These are phyloP conservation scores for Mortierella claussenii DNA, from an alignment of 192 early-diverging fungal species.

Conservation along the genomic window DNA sequence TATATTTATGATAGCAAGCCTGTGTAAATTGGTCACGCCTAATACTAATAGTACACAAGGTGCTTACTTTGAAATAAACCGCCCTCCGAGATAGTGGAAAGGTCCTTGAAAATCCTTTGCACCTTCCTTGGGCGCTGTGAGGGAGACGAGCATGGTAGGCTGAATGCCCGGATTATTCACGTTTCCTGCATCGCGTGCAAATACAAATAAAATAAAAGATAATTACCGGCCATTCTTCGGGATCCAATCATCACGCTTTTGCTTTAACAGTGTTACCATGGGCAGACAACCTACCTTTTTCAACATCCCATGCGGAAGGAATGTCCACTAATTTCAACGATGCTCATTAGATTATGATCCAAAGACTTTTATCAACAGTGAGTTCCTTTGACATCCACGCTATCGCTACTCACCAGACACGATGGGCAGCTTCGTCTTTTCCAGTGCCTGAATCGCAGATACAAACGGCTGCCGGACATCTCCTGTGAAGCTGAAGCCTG, in stretches of 20 bases:
- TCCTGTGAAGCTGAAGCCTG: slow-evolving; percentile 89
- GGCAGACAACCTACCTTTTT: slow-evolving; percentile 65
- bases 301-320: slow-evolving; percentile 96
- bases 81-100: slow-evolving; percentile 87
- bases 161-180: slow-evolving; percentile 60
- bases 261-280: neutral
- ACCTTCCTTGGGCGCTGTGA: slow-evolving; percentile 92
- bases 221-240: too few species aligned
- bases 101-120: slow-evolving; percentile 76
- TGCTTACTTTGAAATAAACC: slow-evolving; percentile 81
- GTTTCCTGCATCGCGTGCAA: too few species aligned
- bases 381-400: too few species aligned
- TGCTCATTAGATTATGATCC: too few species aligned
- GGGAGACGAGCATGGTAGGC: slow-evolving; percentile 88
- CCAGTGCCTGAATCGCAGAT: slow-evolving; percentile 64
- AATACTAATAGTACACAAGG: neutral
- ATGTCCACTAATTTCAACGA: slow-evolving; percentile 79
- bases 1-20: too few species aligned
- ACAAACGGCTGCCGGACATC: slow-evolving; percentile 81
- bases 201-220: neutral
- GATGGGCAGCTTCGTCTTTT: slow-evolving; percentile 31
- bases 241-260: too few species aligned
- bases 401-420: slow-evolving; percentile 36
- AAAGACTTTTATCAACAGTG: too few species aligned
- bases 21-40: too few species aligned